A percentile compares a stretch with the other conserved stretches of the same genome.
These are phyloP conservation scores for Salix viminalis DNA, from an alignment of 345 rosid species.

Conservation along the genomic window DNA sequence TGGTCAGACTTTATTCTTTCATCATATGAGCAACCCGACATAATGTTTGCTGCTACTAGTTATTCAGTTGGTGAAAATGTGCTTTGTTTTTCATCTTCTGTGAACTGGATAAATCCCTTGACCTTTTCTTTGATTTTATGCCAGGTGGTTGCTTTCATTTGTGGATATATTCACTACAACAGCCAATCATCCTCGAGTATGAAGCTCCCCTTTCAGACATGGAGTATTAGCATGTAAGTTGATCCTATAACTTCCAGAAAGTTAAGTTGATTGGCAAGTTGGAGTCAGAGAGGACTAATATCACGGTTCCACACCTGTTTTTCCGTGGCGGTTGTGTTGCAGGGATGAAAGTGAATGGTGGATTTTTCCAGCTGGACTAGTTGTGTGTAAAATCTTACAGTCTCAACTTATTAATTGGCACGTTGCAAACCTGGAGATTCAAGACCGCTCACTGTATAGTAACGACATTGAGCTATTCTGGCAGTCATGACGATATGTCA, in stretches of 20 bases:
- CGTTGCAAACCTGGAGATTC: conserved; percentile 94
- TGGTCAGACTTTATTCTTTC: background rate
- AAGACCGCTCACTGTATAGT: conserved; percentile 96
- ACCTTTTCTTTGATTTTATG: conserved; percentile 6
- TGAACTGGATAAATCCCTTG: background rate
- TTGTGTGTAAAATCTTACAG: conserved; percentile 78
- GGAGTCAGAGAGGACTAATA: background rate
- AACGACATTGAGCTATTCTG: conserved; percentile 82
- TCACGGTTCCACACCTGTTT: conserved; percentile 6
- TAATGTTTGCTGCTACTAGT: background rate
- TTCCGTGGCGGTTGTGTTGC: conserved; percentile 25
- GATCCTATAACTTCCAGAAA: background rate
- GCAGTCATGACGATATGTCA: conserved; percentile 62
- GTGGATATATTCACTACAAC: conserved; percentile 80
- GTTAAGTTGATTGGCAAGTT: background rate
- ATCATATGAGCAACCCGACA: background rate
- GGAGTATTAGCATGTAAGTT: conserved; percentile 98
- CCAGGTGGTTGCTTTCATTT: conserved; percentile 82
- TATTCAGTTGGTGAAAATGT: background rate
- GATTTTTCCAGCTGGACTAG: conserved; percentile 92
- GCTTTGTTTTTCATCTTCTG: background rate
- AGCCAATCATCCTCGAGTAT: conserved; percentile 61
- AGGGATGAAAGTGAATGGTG: conserved; percentile 99
- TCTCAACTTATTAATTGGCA: conserved; percentile 95
- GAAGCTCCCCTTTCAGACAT: conserved; percentile 71